Evolutionary conservation across 495 filamentous ascomycete genomes (phyloP).

Genomic region (Neurospora sp.): DNA sequence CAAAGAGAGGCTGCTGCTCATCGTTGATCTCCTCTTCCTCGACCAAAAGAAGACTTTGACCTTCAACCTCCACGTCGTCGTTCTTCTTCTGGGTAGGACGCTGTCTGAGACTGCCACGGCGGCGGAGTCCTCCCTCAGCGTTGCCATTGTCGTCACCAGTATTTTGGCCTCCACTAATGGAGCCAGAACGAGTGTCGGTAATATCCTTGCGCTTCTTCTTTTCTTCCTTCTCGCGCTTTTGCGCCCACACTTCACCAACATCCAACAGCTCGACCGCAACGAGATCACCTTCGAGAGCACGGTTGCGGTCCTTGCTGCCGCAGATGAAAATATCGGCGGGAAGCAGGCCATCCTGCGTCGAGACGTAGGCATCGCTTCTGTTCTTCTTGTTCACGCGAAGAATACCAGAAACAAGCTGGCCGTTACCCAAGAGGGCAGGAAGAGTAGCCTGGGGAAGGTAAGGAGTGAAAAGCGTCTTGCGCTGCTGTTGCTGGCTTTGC

Average conservation of each 20-base stretch:
- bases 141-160: constrained; percentile 57
- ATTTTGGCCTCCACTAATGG: constrained; percentile 55
- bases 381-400: constrained; percentile 99
- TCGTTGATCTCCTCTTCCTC: constrained; percentile 99
- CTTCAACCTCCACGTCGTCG: constrained; percentile 97
- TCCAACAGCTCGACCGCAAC: constrained; percentile 95
- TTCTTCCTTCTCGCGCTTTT: constrained; percentile 98
- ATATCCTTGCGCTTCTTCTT: constrained; percentile 99
- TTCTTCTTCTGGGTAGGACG: constrained; percentile 99
- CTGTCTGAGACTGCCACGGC: constrained; percentile 89
- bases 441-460: constrained; percentile 94
- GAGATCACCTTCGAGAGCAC: constrained; percentile 88
- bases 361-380: constrained; percentile 93
- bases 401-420: constrained; percentile 90
- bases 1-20: constrained; percentile 93
- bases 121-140: constrained; percentile 73
- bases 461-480: constrained; percentile 96
- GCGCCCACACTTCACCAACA: constrained; percentile 95
- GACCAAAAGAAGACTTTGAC: constrained; percentile 89
- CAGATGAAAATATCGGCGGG: constrained; percentile 99
- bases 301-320: constrained; percentile 95
- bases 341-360: constrained; percentile 72
- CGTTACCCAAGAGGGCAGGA: constrained; percentile 81
- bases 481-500: constrained; percentile 86
- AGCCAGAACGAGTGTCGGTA: constrained; percentile 73